A percentile compares a stretch with the other conserved stretches of the same genome.
These are phyloP conservation scores for Pseudopyrenochaeta lycopersici DNA, from an alignment of 2,329 filamentous ascomycete species.

Conservation along the genomic window DNA sequence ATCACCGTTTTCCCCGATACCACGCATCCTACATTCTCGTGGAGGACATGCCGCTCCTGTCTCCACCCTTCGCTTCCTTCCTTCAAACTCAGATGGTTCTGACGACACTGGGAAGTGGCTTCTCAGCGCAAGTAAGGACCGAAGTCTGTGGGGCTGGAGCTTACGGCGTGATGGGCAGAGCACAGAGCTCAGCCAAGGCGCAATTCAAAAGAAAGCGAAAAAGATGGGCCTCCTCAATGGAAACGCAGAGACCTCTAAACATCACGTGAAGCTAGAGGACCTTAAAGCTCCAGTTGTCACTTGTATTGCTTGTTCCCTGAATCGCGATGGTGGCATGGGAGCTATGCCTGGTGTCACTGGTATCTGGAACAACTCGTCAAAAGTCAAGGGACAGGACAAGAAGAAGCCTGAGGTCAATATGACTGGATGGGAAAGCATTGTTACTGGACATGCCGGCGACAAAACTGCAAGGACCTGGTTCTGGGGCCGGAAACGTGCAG, in stretches of 20 bases:
- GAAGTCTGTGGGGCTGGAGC: slow-evolving; percentile 96
- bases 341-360: slow-evolving; percentile 78
- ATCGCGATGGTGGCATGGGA: slow-evolving; percentile 93
- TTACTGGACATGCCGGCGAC: slow-evolving; percentile 90
- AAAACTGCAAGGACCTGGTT: slow-evolving; percentile 93
- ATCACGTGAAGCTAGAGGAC: slow-evolving; percentile 71
- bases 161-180: slow-evolving; percentile 93
- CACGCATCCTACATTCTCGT: slow-evolving; percentile 83
- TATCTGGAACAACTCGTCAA: slow-evolving; percentile 81
- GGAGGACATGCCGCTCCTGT: slow-evolving; percentile 90
- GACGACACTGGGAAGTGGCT: slow-evolving; percentile 94
- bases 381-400: slow-evolving; percentile 68
- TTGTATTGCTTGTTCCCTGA: slow-evolving; percentile 88
- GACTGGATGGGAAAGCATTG: slow-evolving; percentile 96
- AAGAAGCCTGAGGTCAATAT: slow-evolving; percentile 77
- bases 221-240: slow-evolving; percentile 78
- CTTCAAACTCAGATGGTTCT: slow-evolving; percentile 86
- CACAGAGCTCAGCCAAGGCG: slow-evolving; percentile 90
- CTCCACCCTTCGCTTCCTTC: slow-evolving; percentile 83
- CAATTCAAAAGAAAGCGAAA: slow-evolving; percentile 86
- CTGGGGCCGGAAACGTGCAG: slow-evolving; percentile 93
- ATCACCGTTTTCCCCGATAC: slow-evolving; percentile 85
- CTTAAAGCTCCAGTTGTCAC: slow-evolving; percentile 93
- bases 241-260: slow-evolving; percentile 65
- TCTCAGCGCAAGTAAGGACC: slow-evolving; percentile 85